Base-by-base conservation (phyloP, 2,329 filamentous ascomycete species). In the Sporothrix luriei region DNA sequence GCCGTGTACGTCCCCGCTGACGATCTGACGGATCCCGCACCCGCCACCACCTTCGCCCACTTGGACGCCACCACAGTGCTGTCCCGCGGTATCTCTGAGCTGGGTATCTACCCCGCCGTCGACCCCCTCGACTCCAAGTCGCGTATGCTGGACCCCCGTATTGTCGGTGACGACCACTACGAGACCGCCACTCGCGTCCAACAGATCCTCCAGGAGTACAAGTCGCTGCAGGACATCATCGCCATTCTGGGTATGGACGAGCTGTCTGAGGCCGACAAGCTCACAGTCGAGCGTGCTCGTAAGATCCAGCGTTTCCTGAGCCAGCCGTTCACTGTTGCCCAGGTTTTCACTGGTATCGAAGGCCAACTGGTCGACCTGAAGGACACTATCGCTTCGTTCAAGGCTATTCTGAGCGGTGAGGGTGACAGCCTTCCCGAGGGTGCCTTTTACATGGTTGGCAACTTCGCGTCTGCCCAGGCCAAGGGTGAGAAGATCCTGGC, bases 201-300 rank as follows among this genome's bases (percentile, higher is more conserved):
- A 88, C 93, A 97, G 87, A 98, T 97, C 85, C 91, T 99, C 82
- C 95, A 99, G 87, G 95, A 98, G 88, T 99, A 99, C 92, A 98
- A 98, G 92, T 98, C 94, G 75, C 93, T 99, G 76, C 95, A 99
- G 87, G 95, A 99, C 87, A 99, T 99, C 90, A 97, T 97, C 88
- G 95, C 95, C 84, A 99, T 99, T 93, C 85, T 98, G 82, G 94
- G 94, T 91, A 98, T 99, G 95, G 95, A 99, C 84, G 95, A 99
- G 83, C 86, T 99, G 85, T 98, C 95, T 75, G 95, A 98, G 88
- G 91, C 92, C 78, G 95, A 99, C 84, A 97, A 99, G 91, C 90
- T 99, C 79, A 98, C 95, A 78, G 95, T 99, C 88, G 95, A 99
- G 91, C 95, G 95, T 90, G 95, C 95, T 84, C 94, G 95, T 88